Evolutionary conservation across 345 rosid species (phyloP).

Genomic region (Nasturtium officinale): DNA sequence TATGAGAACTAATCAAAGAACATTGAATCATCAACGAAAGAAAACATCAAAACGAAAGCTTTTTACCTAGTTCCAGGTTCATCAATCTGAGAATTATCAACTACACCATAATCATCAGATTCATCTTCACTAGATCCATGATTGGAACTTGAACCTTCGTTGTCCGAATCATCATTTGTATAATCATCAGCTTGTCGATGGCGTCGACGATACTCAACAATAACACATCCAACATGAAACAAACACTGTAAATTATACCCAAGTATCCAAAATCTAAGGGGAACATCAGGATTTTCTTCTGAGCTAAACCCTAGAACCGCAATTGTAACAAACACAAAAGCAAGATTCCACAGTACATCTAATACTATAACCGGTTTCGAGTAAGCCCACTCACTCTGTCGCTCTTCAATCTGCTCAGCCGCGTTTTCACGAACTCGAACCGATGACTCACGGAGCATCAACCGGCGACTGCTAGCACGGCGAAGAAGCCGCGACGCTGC

Average conservation of each 20-base stretch:
- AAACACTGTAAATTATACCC: slow-evolving; percentile 75
- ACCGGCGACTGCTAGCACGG: slow-evolving; percentile 61
- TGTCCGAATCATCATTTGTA: background rate
- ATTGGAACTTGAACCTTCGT: slow-evolving; percentile 21
- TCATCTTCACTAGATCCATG: slow-evolving; percentile 34
- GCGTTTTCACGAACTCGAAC: slow-evolving; percentile 78
- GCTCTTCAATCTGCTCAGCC: slow-evolving; percentile 85
- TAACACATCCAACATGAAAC: slow-evolving; percentile 64
- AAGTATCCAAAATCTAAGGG: slow-evolving; percentile 67
- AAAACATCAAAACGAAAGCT: background rate
- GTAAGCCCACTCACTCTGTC: slow-evolving; percentile 75
- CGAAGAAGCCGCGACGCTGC: slow-evolving; percentile 73
- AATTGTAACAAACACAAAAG: slow-evolving; percentile 52
- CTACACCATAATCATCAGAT: slow-evolving; percentile 23
- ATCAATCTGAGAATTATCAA: slow-evolving; percentile 43
- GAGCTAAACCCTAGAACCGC: slow-evolving; percentile 52
- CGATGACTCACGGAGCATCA: slow-evolving; percentile 85
- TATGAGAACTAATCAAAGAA: background rate
- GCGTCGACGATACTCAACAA: slow-evolving; percentile 54
- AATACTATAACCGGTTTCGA: slow-evolving; percentile 68
- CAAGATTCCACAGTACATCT: slow-evolving; percentile 71
- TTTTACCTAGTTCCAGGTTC: slow-evolving; percentile 55
- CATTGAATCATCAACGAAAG: background rate
- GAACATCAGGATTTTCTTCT: slow-evolving; percentile 58
- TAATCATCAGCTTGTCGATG: background rate